Evolutionary conservation across 768 basidiomycete genomes (phyloP).

Genomic region (Mycena capillaripes): DNA sequence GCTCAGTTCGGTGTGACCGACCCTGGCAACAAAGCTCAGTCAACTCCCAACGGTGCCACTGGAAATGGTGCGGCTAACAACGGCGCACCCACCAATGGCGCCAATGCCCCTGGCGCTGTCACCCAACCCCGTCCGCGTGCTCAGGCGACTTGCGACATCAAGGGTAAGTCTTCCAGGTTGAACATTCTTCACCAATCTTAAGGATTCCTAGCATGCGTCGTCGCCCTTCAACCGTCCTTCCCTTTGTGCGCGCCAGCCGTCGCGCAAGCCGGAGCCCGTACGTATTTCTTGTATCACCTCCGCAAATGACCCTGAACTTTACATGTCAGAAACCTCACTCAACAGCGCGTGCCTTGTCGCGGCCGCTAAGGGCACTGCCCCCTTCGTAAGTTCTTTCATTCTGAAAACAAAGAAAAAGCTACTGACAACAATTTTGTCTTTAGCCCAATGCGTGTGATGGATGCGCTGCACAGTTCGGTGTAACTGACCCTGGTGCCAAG

Average conservation of each 20-base stretch:
- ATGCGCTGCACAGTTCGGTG: conserved; percentile 6
- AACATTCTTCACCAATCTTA: neutral
- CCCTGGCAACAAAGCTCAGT: neutral
- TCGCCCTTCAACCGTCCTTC: neutral
- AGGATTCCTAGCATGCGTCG: neutral
- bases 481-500: too few species aligned
- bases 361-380: neutral
- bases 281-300: too few species aligned
- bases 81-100: neutral
- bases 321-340: neutral
- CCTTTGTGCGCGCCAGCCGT: neutral
- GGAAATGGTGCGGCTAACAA: neutral
- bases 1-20: too few species aligned
- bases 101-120: neutral
- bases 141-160: conserved; percentile 8
- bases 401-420: neutral
- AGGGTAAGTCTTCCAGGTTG: neutral
- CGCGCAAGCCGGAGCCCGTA: neutral
- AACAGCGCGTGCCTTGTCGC: neutral
- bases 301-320: too few species aligned
- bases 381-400: conserved; percentile 1
- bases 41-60: neutral
- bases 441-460: neutral
- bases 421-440: neutral
- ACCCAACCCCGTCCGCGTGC: too few species aligned